These are phyloP conservation scores for Solanum chiquidenum DNA, from an alignment of 257 asterid species.

Conservation along the genomic window DNA sequence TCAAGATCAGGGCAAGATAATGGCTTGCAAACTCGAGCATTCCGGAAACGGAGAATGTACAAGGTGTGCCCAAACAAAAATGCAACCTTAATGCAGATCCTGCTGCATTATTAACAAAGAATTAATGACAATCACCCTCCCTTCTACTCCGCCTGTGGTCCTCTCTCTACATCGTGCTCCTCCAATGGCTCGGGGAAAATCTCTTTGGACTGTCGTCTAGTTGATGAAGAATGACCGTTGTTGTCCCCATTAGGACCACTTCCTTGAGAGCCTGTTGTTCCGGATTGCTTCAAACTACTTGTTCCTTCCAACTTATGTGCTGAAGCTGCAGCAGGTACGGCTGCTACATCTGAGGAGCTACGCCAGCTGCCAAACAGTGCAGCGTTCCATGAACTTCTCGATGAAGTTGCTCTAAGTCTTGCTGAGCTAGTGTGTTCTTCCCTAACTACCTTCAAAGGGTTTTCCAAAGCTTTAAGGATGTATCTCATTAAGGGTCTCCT, in stretches of 20 bases:
- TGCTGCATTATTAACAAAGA: constrained; percentile 35
- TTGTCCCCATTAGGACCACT: constrained; percentile 54
- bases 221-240: constrained; percentile 37
- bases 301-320: constrained; percentile 36
- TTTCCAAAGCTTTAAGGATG: constrained; percentile 82
- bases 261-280: constrained; percentile 61
- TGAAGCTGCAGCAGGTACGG: constrained; percentile 14
- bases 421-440: constrained; percentile 70
- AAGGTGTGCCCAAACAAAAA: constrained; percentile 8
- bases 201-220: constrained; percentile 63
- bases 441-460: constrained; percentile 83
- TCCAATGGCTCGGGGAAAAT: constrained; percentile 74
- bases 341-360: constrained; percentile 61
- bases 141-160: constrained; percentile 17
- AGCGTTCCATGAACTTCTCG: constrained; percentile 94
- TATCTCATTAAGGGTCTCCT: constrained; percentile 91
- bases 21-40: constrained; percentile 8
- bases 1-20: constrained; percentile 3
- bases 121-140: constrained; percentile 21
- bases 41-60: constrained; percentile 15
- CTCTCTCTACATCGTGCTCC: constrained; percentile 31
- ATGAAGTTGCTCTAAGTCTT: constrained; percentile 68
- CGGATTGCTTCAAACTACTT: constrained; percentile 53
- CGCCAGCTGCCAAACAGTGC: constrained; percentile 87
- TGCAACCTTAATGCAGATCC: constrained; percentile 15